Base-by-base conservation (phyloP, 1,284 basidiomycete species). In the Ceratorhiza oryzae-sativae region DNA sequence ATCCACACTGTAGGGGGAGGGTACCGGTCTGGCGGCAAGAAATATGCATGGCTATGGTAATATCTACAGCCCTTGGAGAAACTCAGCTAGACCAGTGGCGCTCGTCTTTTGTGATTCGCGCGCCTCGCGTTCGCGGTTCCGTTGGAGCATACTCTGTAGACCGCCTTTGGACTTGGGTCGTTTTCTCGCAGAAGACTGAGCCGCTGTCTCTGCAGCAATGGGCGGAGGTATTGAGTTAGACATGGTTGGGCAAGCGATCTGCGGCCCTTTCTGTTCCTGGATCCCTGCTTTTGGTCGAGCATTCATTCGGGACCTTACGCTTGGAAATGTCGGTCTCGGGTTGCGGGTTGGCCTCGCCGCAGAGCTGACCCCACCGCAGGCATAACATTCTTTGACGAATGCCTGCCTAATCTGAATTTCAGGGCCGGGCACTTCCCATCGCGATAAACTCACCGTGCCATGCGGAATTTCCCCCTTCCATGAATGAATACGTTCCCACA, bases 361-460 rank as follows among this genome's bases (percentile, higher is more conserved):
- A 9, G 53, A 45, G 15, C 23, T 68, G 6, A 32, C 23, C 34
- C 18, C 41, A 9, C 65, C 65, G 41, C 65, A 68, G 10, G 36
- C 41, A 68, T 58, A 42, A 23, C 65, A 68, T 4, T 55, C 39
- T 34, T 58, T 67, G 51, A 65, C 20, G 10, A 65, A n/a, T 8
- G 25, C 12, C 32, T 39, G 34, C 5, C 63, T 67, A 27, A 23
- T 34, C 25, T 18, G 25, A 27, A 56, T 6, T 10, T 67, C 51
- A 56, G 51, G 63, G 48, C 8, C 27, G 39, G 59, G 18, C 39
- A 39, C 63, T 67, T 67, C 63, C 41, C 18, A n/a, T 13, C 51
- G 45, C 36, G 63, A 67, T 67, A 55, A 27, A 53, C 63, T 67
- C 34, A 67, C 63, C 63, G 49, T 15, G 27, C 63, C 63, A 67